These are phyloP conservation scores for Salvia splendens DNA, from an alignment of 257 asterid species.

Conservation along the genomic window DNA sequence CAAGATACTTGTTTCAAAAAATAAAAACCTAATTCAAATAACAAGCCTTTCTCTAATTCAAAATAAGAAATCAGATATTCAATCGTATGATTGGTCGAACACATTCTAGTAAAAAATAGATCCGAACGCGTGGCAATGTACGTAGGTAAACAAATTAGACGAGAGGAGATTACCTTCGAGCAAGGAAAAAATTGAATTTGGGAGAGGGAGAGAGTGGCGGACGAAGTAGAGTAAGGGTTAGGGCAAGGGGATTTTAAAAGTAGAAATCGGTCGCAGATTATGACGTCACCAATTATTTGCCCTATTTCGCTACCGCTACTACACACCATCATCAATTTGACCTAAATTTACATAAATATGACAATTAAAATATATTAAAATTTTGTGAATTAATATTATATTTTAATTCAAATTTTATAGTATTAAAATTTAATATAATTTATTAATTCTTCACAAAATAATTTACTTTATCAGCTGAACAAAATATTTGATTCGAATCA, in stretches of 20 bases:
- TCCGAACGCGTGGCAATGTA: neutral
- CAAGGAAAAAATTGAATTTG: neutral
- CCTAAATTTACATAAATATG: too few species aligned
- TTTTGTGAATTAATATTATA: too few species aligned
- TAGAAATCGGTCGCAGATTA: neutral
- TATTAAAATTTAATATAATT: too few species aligned
- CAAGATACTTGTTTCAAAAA: neutral
- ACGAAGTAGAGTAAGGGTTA: constrained; percentile 4
- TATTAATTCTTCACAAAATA: too few species aligned
- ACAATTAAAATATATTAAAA: too few species aligned
- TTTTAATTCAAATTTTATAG: too few species aligned
- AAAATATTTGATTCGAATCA: too few species aligned
- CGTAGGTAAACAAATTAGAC: neutral
- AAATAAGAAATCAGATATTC: neutral
- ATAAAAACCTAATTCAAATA: neutral
- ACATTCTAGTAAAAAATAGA: neutral
- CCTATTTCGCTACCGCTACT: too few species aligned
- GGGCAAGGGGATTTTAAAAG: constrained; percentile 31
- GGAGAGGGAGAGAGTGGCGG: constrained; percentile 27
- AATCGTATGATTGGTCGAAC: neutral
- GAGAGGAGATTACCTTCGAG: neutral
- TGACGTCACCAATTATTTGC: too few species aligned
- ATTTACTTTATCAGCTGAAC: too few species aligned
- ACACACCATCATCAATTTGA: too few species aligned
- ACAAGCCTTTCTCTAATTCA: neutral